Base-by-base conservation (phyloP, 768 basidiomycete species). In the Mycena crocata region DNA sequence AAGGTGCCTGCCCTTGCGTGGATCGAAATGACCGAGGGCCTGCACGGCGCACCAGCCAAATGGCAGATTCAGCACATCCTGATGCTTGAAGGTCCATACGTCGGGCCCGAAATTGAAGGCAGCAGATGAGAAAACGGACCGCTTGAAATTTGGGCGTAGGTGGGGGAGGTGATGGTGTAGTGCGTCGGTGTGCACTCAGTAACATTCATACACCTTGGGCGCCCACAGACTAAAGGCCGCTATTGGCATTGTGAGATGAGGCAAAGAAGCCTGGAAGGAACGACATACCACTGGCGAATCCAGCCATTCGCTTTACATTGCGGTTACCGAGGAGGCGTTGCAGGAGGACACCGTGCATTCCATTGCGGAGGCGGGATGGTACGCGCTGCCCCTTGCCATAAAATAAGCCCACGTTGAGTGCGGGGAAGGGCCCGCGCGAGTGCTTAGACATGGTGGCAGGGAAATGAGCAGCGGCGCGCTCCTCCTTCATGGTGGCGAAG, bases 201-300 rank as follows among this genome's bases (percentile, higher is more conserved):
- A 59, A 24, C 28, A 26, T 5, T 1, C 21, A 26, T 49, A 17
- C 1, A 59, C 23, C 9, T 24, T 3, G 2, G 46, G 57, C 3
- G 57, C 57, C 60, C 60, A 62, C 5, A 51, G 5, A 4, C 21
- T n/a, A 34, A 62, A 62, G 12, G 50, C 37, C 15, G 26, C 60
- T 58, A 17, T 9, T 23, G 30, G 31, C 12, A 6, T 23, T 19
- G n/a, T 4, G 10, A 26, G 3, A 19, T 19, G 26, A 14, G 30
- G 15, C 17, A 5, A 8, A 5, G 44, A 21, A 37, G 21, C 8
- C 9, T 24, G 31, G 17, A 60, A 60, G 9, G 21, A n/a, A n/a
- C n/a, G 19, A 31, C 58, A 3, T 23, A 60, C 58, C 4, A 48
- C 58, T 60, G 6, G 58, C 58, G 23, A 51, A 62, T 1, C 15